phyloP scores from a whole-genome alignment of 2,329 filamentous ascomycete genomes.

The Cladophialophora immunda region DNA sequence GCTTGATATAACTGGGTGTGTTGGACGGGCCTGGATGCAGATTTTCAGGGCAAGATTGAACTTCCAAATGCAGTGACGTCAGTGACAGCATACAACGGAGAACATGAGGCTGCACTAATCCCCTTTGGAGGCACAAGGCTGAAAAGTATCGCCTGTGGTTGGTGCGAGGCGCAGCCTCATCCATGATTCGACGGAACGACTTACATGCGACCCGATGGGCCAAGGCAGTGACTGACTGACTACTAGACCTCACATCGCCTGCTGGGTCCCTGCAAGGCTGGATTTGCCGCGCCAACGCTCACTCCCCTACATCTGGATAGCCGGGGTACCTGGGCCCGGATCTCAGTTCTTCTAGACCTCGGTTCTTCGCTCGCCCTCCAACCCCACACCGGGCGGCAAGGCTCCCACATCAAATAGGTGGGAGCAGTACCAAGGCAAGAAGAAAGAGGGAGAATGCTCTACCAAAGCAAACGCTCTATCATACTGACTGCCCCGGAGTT shows the following conservation, averaged over 20 bases:
- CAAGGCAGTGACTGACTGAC: neutral
- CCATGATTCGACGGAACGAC: neutral
- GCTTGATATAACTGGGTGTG: neutral
- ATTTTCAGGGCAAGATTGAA: slow-evolving; percentile 1
- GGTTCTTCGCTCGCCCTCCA: neutral
- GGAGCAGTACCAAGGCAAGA: neutral
- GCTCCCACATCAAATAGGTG: slow-evolving; percentile 3
- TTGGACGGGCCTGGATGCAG: neutral
- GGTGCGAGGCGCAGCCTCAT: neutral
- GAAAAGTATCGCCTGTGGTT: neutral
- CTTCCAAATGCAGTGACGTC: neutral
- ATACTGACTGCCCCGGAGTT: neutral
- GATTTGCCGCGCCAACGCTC: neutral
- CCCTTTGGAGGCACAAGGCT: neutral
- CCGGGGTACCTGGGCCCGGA: neutral
- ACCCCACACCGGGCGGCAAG: slow-evolving; percentile 8
- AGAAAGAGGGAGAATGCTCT: neutral
- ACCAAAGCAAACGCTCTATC: neutral
- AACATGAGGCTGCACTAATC: neutral
- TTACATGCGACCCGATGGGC: neutral
- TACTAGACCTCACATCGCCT: neutral
- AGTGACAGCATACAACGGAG: neutral
- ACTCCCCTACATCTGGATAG: neutral
- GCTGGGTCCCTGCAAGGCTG: neutral
- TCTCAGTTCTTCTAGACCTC: slow-evolving; percentile 5